Conservation (phyloP, 192 early-diverging fungal genomes). For the Umbelopsis sp. region DNA sequence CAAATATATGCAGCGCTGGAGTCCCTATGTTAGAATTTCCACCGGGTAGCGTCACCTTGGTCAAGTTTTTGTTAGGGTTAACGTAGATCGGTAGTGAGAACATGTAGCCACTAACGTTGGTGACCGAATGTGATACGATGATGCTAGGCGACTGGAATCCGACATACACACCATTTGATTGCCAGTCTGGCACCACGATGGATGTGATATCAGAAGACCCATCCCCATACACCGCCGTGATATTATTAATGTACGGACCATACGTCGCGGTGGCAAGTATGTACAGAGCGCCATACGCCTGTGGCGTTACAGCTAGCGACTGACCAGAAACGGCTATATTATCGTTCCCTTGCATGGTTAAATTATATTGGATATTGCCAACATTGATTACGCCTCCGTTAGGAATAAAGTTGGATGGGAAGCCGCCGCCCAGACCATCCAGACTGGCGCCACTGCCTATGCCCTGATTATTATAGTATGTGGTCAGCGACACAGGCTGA, state of each 20-base stretch:
- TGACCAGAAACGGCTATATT: conserved; percentile 18
- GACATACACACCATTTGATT: not conserved
- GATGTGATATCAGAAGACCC: conserved; percentile 13
- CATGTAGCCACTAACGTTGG: not conserved
- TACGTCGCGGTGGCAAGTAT: conserved; percentile 18
- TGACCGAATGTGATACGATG: not conserved
- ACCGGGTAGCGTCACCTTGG: conserved; percentile 18
- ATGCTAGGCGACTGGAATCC: conserved; percentile 11
- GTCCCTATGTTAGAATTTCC: not conserved
- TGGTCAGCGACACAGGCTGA: not conserved
- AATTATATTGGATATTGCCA: not conserved
- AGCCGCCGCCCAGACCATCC: not conserved
- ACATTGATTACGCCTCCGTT: not conserved
- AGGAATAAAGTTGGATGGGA: not conserved
- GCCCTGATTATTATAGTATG: not conserved
- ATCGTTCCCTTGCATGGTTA: not conserved
- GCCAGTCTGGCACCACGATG: conserved; percentile 31
- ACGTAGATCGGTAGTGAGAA: conserved; percentile 17
- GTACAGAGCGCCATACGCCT: conserved; percentile 9
- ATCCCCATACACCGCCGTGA: conserved; percentile 23
- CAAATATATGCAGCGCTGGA: conserved; percentile 27
- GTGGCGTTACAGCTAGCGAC: not conserved
- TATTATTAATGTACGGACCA: not conserved
- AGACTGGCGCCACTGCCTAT: not conserved
- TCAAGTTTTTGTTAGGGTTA: conserved; percentile 19